phyloP scores from a whole-genome alignment of 2,329 filamentous ascomycete species.

The Fusarium heterosporum region DNA sequence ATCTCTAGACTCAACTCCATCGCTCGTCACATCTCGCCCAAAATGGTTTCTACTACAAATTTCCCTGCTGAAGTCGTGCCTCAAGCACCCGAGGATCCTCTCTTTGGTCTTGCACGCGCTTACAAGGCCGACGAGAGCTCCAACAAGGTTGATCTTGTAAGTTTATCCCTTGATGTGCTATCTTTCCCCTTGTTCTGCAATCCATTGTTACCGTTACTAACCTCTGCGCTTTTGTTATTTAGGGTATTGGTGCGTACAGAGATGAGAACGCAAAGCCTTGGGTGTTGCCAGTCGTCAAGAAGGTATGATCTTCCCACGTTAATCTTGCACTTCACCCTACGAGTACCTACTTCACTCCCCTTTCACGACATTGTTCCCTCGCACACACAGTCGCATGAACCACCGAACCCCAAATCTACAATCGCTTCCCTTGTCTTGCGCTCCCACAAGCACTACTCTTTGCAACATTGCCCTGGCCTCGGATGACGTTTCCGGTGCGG shows the following conservation, averaged over 20 bases:
- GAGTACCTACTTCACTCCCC: conserved; percentile 4
- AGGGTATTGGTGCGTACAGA: conserved; percentile 90
- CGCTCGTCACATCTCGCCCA: conserved; percentile 76
- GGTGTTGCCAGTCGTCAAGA: conserved; percentile 95
- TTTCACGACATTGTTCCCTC: conserved; percentile 13
- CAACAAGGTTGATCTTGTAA: conserved; percentile 93
- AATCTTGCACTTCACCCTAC: neutral
- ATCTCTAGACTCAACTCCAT: conserved; percentile 70
- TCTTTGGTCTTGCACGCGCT: conserved; percentile 92
- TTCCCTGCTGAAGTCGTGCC: conserved; percentile 84
- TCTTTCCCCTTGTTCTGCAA: neutral
- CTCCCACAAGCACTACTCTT: conserved; percentile 19
- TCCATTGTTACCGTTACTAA: conserved; percentile 19
- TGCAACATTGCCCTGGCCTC: neutral
- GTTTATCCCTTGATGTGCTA: conserved; percentile 38
- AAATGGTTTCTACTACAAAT: conserved; percentile 59
- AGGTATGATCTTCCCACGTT: conserved; percentile 67
- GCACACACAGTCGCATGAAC: conserved; percentile 16
- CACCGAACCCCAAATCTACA: conserved; percentile 1
- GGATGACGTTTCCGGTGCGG: conserved; percentile 15
- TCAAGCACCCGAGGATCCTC: conserved; percentile 91
- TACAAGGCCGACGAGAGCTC: conserved; percentile 81
- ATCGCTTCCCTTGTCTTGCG: conserved; percentile 17
- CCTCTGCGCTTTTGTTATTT: conserved; percentile 11
- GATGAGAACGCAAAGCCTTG: conserved; percentile 97